Evolutionary conservation across 768 basidiomycete genomes (phyloP), one percentile per base, ranked within the genome.

Genomic region (Amanita molliuscula): DNA sequence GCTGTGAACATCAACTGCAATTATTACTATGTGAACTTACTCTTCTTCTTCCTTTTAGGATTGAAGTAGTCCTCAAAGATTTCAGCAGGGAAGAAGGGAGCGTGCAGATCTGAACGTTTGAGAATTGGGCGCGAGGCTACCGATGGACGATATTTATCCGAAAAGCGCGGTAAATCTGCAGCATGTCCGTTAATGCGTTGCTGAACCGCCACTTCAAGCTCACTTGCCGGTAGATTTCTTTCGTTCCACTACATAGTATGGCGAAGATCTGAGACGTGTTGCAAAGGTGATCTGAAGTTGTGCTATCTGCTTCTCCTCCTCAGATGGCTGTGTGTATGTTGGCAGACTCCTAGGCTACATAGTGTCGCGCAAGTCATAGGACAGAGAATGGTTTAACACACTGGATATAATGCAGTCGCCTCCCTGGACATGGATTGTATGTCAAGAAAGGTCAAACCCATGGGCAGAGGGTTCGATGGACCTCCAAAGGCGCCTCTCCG

Each of bases 31-130:
- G 31, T 9, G 3, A 15, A 50, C 57, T 35, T 58, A 75, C 79
- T 56, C 69, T 76, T 81, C 55, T 73, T 74, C 62, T 75, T 86
- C 56, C 78, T 77, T 59, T 70, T 79, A 2, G 84, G 82, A 60
- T 88, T 85, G 65, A 92, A 92, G 61, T 87, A 86, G 8, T 73
- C 73, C 35, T 89, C 86, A 50, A 88, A 82, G 40, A 92, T 74
- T 35, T 81, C 82, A 11, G 71, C 61, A 4, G 89, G 89, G 56
- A 92, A 92, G 69, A 88, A 90, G 0, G 83, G 76, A 48, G 76
- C 74, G 53, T 89, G 77, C 3, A 92, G 67, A 23, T 87, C 81
- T 55, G 75, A 79, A 44, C 79, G 74, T 61, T 82, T 84, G 52
- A 92, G 70, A 34, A 75, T 69, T 9, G 88, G 85, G 50, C 81